These are phyloP conservation scores for Diaporthe caulivora DNA, from an alignment of 2,329 filamentous ascomycete species.

Conservation along the genomic window DNA sequence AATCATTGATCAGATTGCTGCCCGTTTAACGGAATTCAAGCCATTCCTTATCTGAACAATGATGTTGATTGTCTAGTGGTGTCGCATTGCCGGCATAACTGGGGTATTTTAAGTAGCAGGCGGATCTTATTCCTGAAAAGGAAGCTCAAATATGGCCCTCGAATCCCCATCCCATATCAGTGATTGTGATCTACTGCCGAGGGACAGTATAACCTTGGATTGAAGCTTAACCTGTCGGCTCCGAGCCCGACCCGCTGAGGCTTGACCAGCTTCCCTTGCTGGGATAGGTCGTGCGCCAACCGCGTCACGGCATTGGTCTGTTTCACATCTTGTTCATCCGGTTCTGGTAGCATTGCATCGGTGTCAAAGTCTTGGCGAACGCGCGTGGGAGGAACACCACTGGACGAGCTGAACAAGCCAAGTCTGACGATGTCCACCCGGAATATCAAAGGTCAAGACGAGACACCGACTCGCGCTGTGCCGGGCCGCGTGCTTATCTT, in stretches of 20 bases:
- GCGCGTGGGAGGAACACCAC: neutral
- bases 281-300: constrained; percentile 28
- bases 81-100: constrained; percentile 12
- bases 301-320: constrained; percentile 28
- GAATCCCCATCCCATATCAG: constrained; percentile 7
- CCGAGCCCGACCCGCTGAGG: constrained; percentile 19
- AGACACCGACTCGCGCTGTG: constrained; percentile 8
- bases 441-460: constrained; percentile 12
- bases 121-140: constrained; percentile 14
- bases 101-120: neutral
- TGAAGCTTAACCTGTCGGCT: constrained; percentile 26
- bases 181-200: constrained; percentile 24
- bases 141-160: neutral
- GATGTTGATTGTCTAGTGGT: neutral
- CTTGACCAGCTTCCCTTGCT: constrained; percentile 28
- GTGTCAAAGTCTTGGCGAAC: constrained; percentile 32
- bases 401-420: constrained; percentile 20
- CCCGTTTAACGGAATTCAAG: neutral
- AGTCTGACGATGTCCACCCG: constrained; percentile 26
- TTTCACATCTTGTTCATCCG: constrained; percentile 30
- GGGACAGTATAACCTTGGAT: constrained; percentile 25
- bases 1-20: neutral
- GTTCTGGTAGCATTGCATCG: constrained; percentile 26
- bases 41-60: neutral
- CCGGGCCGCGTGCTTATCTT: constrained; percentile 30